These are phyloP conservation scores for Leonotis leonurus DNA, from an alignment of 257 asterid species.

Conservation along the genomic window DNA sequence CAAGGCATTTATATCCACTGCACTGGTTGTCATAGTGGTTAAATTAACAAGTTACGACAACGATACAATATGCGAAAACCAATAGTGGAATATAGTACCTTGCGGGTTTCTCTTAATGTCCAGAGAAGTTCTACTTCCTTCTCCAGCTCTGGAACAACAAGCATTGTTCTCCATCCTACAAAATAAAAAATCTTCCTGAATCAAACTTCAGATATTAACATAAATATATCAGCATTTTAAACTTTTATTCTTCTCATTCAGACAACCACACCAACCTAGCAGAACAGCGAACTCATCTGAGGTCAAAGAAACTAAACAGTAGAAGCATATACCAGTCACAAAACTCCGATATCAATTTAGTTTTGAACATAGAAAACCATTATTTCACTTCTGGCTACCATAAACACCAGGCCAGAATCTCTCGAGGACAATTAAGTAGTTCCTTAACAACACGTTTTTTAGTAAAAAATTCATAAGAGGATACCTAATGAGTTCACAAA, in stretches of 20 bases:
- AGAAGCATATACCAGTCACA: not conserved
- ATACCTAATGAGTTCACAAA: not conserved
- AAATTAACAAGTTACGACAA: not conserved
- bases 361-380: not conserved
- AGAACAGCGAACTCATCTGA: constrained; percentile 8
- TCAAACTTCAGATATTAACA: constrained; percentile 17
- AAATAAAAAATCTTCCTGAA: constrained; percentile 15
- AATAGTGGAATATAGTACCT: constrained; percentile 39
- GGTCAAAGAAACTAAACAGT: constrained; percentile 6
- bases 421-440: not conserved
- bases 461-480: not conserved
- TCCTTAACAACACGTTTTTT: not conserved
- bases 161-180: constrained; percentile 99
- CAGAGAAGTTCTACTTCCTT: constrained; percentile 84
- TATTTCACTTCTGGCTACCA: not conserved
- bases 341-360: constrained; percentile 1
- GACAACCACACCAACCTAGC: not conserved
- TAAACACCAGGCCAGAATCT: not conserved
- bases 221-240: constrained; percentile 4
- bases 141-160: constrained; percentile 98
- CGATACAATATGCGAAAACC: not conserved
- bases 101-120: constrained; percentile 59
- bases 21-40: not conserved
- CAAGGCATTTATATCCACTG: not conserved
- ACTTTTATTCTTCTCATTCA: constrained; percentile 1